phyloP scores from a whole-genome alignment of 495 filamentous ascomycete species.

The Recurvomyces mirabilis region DNA sequence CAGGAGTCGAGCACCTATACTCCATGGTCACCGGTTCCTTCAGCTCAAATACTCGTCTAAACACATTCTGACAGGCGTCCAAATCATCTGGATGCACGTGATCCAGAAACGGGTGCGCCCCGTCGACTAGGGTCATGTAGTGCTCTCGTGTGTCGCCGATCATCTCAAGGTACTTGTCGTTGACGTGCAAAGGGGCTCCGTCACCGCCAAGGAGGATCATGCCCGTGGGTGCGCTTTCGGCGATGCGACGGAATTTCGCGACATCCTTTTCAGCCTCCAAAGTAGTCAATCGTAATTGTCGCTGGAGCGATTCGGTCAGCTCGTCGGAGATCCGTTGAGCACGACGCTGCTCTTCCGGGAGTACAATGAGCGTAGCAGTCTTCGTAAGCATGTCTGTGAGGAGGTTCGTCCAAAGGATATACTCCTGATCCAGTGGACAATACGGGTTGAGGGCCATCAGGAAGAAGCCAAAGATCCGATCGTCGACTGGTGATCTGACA shows the following conservation, averaged over 20 bases:
- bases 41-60: constrained; percentile 44
- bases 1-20: constrained; percentile 53
- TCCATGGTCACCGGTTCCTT: constrained; percentile 48
- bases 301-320: constrained; percentile 51
- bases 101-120: constrained; percentile 48
- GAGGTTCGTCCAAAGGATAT: constrained; percentile 53
- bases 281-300: constrained; percentile 52
- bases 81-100: constrained; percentile 52
- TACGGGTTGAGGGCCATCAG: constrained; percentile 57
- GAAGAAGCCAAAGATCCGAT: constrained; percentile 51
- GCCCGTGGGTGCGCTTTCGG: constrained; percentile 56
- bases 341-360: constrained; percentile 62
- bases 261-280: constrained; percentile 57
- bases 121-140: constrained; percentile 26
- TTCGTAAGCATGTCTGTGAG: constrained; percentile 55
- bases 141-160: constrained; percentile 42
- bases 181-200: constrained; percentile 53
- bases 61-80: constrained; percentile 38
- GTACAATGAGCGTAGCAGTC: constrained; percentile 53
- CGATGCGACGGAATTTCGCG: constrained; percentile 58
- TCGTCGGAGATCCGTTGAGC: constrained; percentile 53
- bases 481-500: constrained; percentile 53
- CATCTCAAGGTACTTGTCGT: constrained; percentile 60
- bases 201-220: constrained; percentile 48
- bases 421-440: constrained; percentile 55